Base-by-base conservation (phyloP, 2,329 filamentous ascomycete genomes). In the Phyllosticta citribraziliensis region DNA sequence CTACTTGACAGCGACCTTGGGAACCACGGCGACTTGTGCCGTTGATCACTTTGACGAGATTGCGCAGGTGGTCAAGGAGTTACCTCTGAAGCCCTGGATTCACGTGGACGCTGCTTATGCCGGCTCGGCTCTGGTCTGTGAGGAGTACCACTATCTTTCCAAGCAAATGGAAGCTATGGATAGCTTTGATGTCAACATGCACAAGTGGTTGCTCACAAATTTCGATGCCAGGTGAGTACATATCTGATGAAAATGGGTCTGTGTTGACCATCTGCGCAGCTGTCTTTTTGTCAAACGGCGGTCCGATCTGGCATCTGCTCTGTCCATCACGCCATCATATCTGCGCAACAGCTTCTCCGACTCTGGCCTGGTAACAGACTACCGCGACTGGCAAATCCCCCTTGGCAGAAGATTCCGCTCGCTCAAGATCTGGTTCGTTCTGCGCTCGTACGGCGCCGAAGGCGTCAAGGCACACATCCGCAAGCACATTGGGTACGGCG, bases 361-460 rank as follows among this genome's bases (percentile, higher is more conserved):
- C 67, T 84, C 82, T 47, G 91, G 91, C 0, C 81, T 93, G 1
- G 93, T 97, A 0, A 96, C 91, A 24, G 93, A 97, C 75, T 97
- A 96, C 78, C 85, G 93, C 55, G 92, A 97, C 79, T 97, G 93
- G 93, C 91, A 96, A 76, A 95, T 97, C 68, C 91, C 93, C 0
- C 85, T 97, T 0, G 93, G 93, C 9, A 82, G 93, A 2, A 82
- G 93, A 17, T 97, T 97, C 81, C 83, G 93, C 63, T 85, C 88
- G 2, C 76, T 97, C 62, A 97, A 97, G 78, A 86, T 96, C 65
- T 97, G 93, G 93, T 97, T 97, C 71, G 91, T 97, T 8, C 78
- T 97, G 68, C 82, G 93, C 53, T 86, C 83, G 52, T 96, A 91
- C 70, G 93, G 93, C 0, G 77, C 95, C 57, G 79, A 80, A 30